These are phyloP conservation scores for Suillus ampliporus DNA, from an alignment of 768 basidiomycete species.

Conservation along the genomic window DNA sequence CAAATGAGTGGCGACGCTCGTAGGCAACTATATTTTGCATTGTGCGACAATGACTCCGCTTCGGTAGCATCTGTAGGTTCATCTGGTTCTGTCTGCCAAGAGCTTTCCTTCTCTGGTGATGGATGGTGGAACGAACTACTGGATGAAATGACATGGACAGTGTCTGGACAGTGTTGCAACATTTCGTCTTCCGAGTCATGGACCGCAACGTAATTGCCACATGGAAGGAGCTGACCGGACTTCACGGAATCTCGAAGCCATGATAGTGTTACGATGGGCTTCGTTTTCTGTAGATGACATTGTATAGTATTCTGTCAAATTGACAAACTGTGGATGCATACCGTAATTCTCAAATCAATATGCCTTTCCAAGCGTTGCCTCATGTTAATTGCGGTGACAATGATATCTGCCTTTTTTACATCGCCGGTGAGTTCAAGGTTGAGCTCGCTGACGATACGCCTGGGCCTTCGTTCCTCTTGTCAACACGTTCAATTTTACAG, in stretches of 20 bases:
- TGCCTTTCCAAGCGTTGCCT: conserved; percentile 73
- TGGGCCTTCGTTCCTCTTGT: background rate
- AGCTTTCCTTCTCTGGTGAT: background rate
- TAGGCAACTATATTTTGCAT: conserved; percentile 58
- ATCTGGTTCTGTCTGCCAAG: conserved; percentile 27
- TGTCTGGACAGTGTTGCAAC: conserved; percentile 48
- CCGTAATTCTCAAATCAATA: conserved; percentile 66
- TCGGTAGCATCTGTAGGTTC: conserved; percentile 20
- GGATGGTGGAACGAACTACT: background rate
- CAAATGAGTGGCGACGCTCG: conserved; percentile 72
- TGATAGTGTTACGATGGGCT: conserved; percentile 69
- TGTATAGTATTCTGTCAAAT: conserved; percentile 7
- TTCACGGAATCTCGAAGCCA: conserved; percentile 70
- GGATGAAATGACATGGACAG: background rate
- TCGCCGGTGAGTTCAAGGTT: conserved; percentile 44
- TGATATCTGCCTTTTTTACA: conserved; percentile 59
- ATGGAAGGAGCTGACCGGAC: conserved; percentile 52
- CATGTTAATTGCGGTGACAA: conserved; percentile 72
- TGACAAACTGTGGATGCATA: conserved; percentile 41
- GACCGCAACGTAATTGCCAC: conserved; percentile 61
- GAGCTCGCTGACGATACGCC: conserved; percentile 6
- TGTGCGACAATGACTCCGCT: conserved; percentile 27
- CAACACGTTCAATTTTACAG: background rate
- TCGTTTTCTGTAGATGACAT: conserved; percentile 54
- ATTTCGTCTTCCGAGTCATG: conserved; percentile 54